Conservation (phyloP, 2,329 filamentous ascomycete genomes). For the Penicillium sp. region DNA sequence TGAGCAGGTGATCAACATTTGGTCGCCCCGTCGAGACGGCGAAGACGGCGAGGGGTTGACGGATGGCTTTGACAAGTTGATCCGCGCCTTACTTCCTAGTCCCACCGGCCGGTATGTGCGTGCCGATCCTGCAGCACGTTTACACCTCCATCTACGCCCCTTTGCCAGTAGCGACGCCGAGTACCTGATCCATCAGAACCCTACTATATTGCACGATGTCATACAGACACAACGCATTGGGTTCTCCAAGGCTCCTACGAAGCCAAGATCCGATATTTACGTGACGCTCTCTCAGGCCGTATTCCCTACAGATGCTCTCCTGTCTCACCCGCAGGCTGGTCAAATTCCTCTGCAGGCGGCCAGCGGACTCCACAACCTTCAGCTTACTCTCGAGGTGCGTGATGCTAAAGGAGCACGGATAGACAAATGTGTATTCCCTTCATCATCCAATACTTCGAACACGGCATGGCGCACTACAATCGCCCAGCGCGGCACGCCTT, state of each 20-base stretch:
- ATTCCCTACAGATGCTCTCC: conserved; percentile 65
- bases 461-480: conserved; percentile 89
- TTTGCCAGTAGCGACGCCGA: conserved; percentile 80
- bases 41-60: conserved; percentile 59
- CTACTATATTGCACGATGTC: conserved; percentile 80
- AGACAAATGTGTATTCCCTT: conserved; percentile 81
- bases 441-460: conserved; percentile 74
- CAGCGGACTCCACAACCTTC: conserved; percentile 70
- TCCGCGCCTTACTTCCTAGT: conserved; percentile 72
- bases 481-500: conserved; percentile 73
- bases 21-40: conserved; percentile 61
- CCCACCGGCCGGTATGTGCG: conserved; percentile 72
- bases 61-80: conserved; percentile 70
- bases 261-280: conserved; percentile 90
- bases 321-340: conserved; percentile 74
- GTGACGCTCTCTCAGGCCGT: conserved; percentile 77
- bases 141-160: conserved; percentile 76
- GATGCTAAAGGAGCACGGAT: conserved; percentile 75
- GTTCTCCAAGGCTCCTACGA: conserved; percentile 87
- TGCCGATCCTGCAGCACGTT: conserved; percentile 68
- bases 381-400: conserved; percentile 86
- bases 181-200: conserved; percentile 76
- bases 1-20: conserved; percentile 75
- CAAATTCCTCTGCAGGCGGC: conserved; percentile 69
- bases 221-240: conserved; percentile 83